phyloP scores from a whole-genome alignment of 208 protist genomes.

The Trypanosoma brucei region DNA sequence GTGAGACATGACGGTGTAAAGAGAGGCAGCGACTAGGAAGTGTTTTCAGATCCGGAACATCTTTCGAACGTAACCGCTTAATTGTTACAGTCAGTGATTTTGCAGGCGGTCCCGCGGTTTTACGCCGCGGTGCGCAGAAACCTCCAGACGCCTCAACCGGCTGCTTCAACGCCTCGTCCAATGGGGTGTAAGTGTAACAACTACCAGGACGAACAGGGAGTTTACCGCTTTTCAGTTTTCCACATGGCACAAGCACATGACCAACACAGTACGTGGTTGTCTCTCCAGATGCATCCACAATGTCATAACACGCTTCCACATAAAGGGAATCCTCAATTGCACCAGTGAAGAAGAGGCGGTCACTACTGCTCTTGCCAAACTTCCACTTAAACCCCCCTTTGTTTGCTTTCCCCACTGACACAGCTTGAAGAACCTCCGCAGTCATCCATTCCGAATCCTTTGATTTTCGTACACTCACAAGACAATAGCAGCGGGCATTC shows the following conservation, averaged over 20 bases:
- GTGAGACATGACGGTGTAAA: slow-evolving; percentile 38
- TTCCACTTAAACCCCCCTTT: slow-evolving; percentile 53
- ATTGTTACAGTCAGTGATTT: slow-evolving; percentile 32
- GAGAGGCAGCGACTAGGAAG: slow-evolving; percentile 45
- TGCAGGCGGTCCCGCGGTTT: slow-evolving; percentile 27
- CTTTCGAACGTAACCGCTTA: slow-evolving; percentile 13
- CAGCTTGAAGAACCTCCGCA: slow-evolving; percentile 45
- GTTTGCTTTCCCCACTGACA: slow-evolving; percentile 29
- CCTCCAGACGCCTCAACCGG: slow-evolving; percentile 4
- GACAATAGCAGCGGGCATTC: slow-evolving; percentile 55
- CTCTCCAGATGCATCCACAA: slow-evolving; percentile 7
- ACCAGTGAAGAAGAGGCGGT: slow-evolving; percentile 34
- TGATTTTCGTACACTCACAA: slow-evolving; percentile 53
- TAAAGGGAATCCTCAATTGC: slow-evolving; percentile 47
- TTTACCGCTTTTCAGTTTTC: slow-evolving; percentile 21
- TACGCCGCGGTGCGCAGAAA: slow-evolving; percentile 14
- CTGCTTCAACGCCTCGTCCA: background rate
- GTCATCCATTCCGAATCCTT: slow-evolving; percentile 50
- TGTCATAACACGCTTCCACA: slow-evolving; percentile 78
- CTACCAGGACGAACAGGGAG: slow-evolving; percentile 41
- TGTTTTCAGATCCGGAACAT: slow-evolving; percentile 14
- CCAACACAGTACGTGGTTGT: slow-evolving; percentile 62
- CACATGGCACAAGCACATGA: slow-evolving; percentile 39
- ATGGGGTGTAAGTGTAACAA: slow-evolving; percentile 20
- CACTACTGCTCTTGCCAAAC: slow-evolving; percentile 26